Evolutionary conservation across 441 rosid species (phyloP).

Genomic region (Biscutella auriculata): DNA sequence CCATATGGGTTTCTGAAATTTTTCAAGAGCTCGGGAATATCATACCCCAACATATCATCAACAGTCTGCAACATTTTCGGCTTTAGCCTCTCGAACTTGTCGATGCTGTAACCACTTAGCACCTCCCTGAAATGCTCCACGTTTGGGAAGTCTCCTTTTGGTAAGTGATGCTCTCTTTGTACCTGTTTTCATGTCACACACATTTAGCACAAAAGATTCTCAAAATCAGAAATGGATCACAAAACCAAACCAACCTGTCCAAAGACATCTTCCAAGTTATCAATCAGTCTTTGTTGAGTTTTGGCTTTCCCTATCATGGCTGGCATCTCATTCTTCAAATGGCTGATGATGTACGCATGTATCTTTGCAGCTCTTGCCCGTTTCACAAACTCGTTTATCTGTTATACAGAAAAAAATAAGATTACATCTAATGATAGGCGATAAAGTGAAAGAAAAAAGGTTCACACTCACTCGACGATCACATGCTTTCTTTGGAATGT

Average conservation of each 20-base stretch:
- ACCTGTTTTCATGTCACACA: slow-evolving; percentile 33
- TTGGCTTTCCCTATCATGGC: slow-evolving; percentile 87
- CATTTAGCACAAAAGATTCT: background rate
- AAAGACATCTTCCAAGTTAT: slow-evolving; percentile 66
- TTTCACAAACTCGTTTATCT: slow-evolving; percentile 94
- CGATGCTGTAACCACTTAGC: slow-evolving; percentile 65
- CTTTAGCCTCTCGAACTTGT: slow-evolving; percentile 79
- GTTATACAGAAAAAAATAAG: background rate
- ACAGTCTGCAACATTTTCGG: slow-evolving; percentile 83
- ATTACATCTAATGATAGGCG: background rate
- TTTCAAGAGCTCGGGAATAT: slow-evolving; percentile 76
- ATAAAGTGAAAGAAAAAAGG: background rate
- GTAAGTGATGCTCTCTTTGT: slow-evolving; percentile 74
- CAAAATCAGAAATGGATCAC: background rate
- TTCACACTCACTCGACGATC: slow-evolving; percentile 74
- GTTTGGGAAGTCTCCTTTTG: slow-evolving; percentile 86
- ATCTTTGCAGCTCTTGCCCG: slow-evolving; percentile 95
- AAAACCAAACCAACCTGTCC: slow-evolving; percentile 41
- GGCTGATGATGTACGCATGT: slow-evolving; percentile 83
- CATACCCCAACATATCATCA: slow-evolving; percentile 87
- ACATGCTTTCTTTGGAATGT: slow-evolving; percentile 94
- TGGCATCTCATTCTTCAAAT: slow-evolving; percentile 93
- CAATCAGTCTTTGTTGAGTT: slow-evolving; percentile 68
- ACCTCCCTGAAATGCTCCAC: slow-evolving; percentile 67
- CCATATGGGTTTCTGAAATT: slow-evolving; percentile 76